Evolutionary conservation across 306 rosid genomes (phyloP).

Genomic region (Benincasa hispida): DNA sequence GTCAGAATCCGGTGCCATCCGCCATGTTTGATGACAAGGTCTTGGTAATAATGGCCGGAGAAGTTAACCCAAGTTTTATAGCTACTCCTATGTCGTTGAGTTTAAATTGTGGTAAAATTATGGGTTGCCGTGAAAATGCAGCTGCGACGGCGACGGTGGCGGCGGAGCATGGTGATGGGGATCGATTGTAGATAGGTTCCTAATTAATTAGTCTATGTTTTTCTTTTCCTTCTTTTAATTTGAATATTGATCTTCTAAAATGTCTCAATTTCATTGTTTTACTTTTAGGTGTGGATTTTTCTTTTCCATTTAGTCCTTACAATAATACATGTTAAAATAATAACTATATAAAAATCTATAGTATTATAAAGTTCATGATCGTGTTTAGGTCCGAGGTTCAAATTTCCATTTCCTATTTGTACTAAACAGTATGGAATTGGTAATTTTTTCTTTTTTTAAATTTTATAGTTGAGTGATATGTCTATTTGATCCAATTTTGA

Average conservation of each 20-base stretch:
- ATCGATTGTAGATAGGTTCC: not conserved
- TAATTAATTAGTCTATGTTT: not conserved
- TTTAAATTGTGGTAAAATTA: too few species aligned
- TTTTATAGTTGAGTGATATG: not conserved
- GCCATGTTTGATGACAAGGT: slow-evolving; percentile 51
- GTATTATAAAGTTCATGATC: too few species aligned
- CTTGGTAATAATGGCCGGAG: slow-evolving; percentile 87
- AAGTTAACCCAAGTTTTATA: slow-evolving; percentile 64
- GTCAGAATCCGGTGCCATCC: slow-evolving; percentile 20
- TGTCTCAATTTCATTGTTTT: not conserved
- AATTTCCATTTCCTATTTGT: too few species aligned
- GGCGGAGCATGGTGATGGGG: not conserved
- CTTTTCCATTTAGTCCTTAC: too few species aligned
- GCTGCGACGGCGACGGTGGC: slow-evolving; percentile 9
- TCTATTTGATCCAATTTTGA: not conserved
- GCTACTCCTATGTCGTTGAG: slow-evolving; percentile 52
- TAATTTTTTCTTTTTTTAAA: too few species aligned
- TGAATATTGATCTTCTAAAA: not conserved
- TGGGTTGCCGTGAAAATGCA: slow-evolving; percentile 15
- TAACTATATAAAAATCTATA: too few species aligned
- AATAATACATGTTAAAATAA: too few species aligned
- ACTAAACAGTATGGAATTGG: not conserved
- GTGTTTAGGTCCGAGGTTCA: too few species aligned
- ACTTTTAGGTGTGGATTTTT: not conserved
- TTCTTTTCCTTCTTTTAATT: not conserved